Base-by-base conservation (phyloP, 2,329 filamentous ascomycete genomes). In the Clonostachys solani region DNA sequence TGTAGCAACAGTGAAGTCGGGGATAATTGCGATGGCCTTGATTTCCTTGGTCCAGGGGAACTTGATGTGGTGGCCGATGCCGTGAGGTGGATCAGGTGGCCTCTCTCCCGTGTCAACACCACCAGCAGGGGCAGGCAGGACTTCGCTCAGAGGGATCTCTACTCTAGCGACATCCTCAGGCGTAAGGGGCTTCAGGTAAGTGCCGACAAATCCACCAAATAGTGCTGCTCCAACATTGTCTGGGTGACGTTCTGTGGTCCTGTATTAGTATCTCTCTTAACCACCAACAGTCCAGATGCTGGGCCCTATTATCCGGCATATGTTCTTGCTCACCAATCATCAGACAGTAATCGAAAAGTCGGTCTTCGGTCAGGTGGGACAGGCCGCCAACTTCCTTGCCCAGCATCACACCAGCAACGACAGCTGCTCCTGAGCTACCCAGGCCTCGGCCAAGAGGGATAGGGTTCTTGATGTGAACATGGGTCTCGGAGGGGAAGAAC, bases 11-110 rank as follows among this genome's bases (percentile, higher is more conserved):
- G 96, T 89, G 61, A 97, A 99, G 58, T 96, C 82, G 9, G 94
- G 94, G 51, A 99, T 96, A 58, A 99, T 92, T 55, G 92, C 91
- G 54, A 99, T 86, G 52, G 92, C 92, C 75, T 96, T 97, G 76
- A 99, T 96, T 66, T 95, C 89, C 53, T 85, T 83, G 49, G 90
- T 87, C 92, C 92, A 97, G 40, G 84, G 83, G 68, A 96, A 97
- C 67, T 92, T 92, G 71, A 95, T 92, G 73, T 95, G 95, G 67
- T 96, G 92, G 43, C 92, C 94, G 58, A 99, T 97, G 59, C 91
- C 89, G 55, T 86, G 65, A 3, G 94, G 94, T n/a, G 94, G 94
- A 62, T 89, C 81, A 6, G 94, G 92, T 17, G 94, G 94, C 56
- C 76, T 84, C 58, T 87, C 77, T 38, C 94, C 92, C 1, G 92